Base-by-base conservation (phyloP, 495 filamentous ascomycete genomes). In the Xylaria nigripes region DNA sequence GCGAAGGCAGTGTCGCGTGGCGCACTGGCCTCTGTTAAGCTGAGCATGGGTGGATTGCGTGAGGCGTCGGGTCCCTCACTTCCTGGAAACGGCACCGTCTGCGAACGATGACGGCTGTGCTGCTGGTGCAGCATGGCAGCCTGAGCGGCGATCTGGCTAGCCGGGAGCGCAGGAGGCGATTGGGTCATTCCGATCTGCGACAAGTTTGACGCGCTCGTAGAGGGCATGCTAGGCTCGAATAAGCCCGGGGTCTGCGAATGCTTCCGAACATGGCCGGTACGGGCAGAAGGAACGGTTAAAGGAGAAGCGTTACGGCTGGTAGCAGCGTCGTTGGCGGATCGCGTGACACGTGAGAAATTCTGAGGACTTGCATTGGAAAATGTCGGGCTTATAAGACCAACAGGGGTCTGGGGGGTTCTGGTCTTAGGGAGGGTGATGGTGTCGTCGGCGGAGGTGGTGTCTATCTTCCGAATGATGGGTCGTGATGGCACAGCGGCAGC, bases 131-230 rank as follows among this genome's bases (percentile, higher is more conserved):
- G 67, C 66, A 73, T 72, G 13, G 90, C 90, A 18, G 91, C 82
- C 71, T 96, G 91, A 22, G 90, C 91, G 18, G 91, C 91, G 60
- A 95, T 95, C 63, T 89, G 82, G 55, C 88, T 92, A 7, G 90
- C 87, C 3, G 84, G 75, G 52, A 76, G 68, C 9, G 72, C 61
- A 34, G 65, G 65, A 59, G 63, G 69, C 6, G 63, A 44, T 36
- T 70, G 69, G 18, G 58, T 51, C 54, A 70, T 62, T 25, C 63
- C 74, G 69, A 75, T 70, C 65, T 74, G 77, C 23, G 59, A 74
- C 61, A 69, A 75, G 78, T 62, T 72, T 80, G 81, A 64, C 0
- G 69, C 69, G 67, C 69, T 77, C 18, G 73, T 75, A n/a, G 88
- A 87, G 2, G 89, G 87, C 29, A 95, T 71, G 25, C 83, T 84